Conservation (phyloP, 2,329 filamentous ascomycete genomes). For the Epichloe sibirici region DNA sequence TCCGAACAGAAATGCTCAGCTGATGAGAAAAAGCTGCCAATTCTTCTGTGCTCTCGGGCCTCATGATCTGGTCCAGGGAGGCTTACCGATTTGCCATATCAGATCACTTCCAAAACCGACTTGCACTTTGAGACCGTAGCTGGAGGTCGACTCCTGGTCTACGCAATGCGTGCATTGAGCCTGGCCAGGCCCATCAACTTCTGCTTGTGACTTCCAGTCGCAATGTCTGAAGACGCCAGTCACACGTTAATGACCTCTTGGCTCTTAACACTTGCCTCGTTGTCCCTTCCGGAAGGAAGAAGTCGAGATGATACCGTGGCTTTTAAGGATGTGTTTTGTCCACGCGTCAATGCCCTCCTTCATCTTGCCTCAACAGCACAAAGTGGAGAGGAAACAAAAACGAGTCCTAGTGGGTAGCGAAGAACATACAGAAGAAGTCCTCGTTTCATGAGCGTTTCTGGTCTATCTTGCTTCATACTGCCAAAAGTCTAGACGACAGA, state of each 20-base stretch:
- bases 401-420: constrained; percentile 81
- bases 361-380: constrained; percentile 19
- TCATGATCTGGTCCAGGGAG: constrained; percentile 15
- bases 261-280: constrained; percentile 33
- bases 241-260: constrained; percentile 16
- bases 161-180: constrained; percentile 35
- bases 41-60: constrained; percentile 30
- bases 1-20: constrained; percentile 33
- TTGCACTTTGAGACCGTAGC: constrained; percentile 28
- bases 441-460: not conserved
- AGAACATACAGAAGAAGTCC: constrained; percentile 61
- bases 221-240: constrained; percentile 36
- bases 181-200: constrained; percentile 48
- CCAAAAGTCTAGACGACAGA: constrained; percentile 2
- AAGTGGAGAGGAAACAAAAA: constrained; percentile 81
- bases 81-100: not conserved
- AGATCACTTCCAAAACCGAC: constrained; percentile 12
- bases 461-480: not conserved
- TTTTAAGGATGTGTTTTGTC: constrained; percentile 97
- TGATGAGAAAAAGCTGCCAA: constrained; percentile 24
- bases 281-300: constrained; percentile 25
- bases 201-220: constrained; percentile 29
- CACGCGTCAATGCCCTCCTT: constrained; percentile 59
- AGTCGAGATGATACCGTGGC: constrained; percentile 53
- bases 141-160: constrained; percentile 9